phyloP scores from a whole-genome alignment of 805 yeast species.

The Hanseniaspora nectarophila region DNA sequence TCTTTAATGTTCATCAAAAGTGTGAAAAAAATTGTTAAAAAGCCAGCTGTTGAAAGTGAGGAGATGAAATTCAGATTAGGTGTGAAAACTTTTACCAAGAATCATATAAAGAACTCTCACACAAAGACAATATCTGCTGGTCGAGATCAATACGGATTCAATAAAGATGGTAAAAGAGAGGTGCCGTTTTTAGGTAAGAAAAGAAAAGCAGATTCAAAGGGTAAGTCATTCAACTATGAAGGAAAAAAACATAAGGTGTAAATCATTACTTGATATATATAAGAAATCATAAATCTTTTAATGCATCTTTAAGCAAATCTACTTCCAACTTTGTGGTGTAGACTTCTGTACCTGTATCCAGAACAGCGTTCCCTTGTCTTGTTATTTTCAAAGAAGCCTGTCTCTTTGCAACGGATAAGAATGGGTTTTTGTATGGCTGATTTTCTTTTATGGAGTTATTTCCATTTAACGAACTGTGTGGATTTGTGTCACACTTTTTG shows the following conservation, averaged over 20 bases:
- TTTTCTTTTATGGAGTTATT: not conserved
- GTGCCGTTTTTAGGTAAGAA: conserved; percentile 11
- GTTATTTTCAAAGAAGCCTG: conserved; percentile 9
- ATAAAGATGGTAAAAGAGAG: conserved; percentile 24
- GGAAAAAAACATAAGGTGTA: not conserved
- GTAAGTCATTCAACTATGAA: not conserved
- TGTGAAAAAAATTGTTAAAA: conserved; percentile 1
- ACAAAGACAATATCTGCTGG: not conserved
- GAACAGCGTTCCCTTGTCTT: not conserved
- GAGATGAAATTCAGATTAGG: conserved; percentile 11
- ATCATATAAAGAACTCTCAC: conserved; percentile 36
- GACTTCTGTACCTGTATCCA: conserved; percentile 11
- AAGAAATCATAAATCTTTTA: not conserved
- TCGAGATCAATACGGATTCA: conserved; percentile 26
- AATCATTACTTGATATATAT: not conserved
- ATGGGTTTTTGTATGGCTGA: conserved; percentile 1
- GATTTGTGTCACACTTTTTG: not conserved
- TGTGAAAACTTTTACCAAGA: conserved; percentile 4
- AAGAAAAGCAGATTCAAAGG: not conserved
- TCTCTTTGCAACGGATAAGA: conserved; percentile 1
- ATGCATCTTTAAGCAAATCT: conserved; percentile 7
- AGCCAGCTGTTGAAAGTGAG: conserved; percentile 2
- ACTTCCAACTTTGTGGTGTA: not conserved
- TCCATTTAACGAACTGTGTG: not conserved
- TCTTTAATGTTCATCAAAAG: conserved; percentile 12